Base-by-base conservation (phyloP, 2,329 filamentous ascomycete species). In the Didymella pinodella region DNA sequence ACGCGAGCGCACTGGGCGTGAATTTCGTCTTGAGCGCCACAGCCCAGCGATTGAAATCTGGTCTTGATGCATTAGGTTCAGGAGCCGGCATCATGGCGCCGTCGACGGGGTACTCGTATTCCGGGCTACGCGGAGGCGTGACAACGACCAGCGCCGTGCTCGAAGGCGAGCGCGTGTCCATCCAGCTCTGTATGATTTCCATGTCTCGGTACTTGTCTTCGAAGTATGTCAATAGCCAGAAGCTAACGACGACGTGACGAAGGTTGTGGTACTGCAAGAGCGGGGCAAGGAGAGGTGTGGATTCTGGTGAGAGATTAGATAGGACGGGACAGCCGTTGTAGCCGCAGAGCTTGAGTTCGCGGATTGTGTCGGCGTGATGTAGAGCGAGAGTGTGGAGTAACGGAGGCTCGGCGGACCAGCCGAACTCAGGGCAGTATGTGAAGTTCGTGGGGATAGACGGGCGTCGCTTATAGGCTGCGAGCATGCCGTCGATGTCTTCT, bases 311-410 rank as follows among this genome's bases (percentile, higher is more conserved):
- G 7, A 75, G 70, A 4, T 69, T 45, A 5, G 77, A 77, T 29
- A 82, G 73, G 1, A 80, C 71, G 0, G 80, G 76, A 14, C 77
- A 73, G 36, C 80, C 80, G 48, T 76, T 76, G 65, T 80, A 82
- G 32, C 80, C 81, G 56, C 80, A 82, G 43, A 83, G 77, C 57
- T 82, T 83, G 48, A 83, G 75, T 61, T 82, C 80, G 20, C 73
- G 74, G 14, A 82, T 60, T 1, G 77, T 81, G 8, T 57, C 61
- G 6, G 77, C 74, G 57, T 81, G 78, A 57, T 77, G 75, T 0
- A 76, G 68, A 7, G 79, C 79, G 10, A 82, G 71, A 0, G 75
- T 79, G 59, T 80, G 73, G 0, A 81, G 70, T 50, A 82, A 74
- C 0, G 80, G 78, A 4, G 75, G 68, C 20, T 67, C 61, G 5